Evolutionary conservation across 1,284 basidiomycete species (phyloP), one percentile per base, ranked within the genome.

Genomic region (Veloboletus limbatus): DNA sequence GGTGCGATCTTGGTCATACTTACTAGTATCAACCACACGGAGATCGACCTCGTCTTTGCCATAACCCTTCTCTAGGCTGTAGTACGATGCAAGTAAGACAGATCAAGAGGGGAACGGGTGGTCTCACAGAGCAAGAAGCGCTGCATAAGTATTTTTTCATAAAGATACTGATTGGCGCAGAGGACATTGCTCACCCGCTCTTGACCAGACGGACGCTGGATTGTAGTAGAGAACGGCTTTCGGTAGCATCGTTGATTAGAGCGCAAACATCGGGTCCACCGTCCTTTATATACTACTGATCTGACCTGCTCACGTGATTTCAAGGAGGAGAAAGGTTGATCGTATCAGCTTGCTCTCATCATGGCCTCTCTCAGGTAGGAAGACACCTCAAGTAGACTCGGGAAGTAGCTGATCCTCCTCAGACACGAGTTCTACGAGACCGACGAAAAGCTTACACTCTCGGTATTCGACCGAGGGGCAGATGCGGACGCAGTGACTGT

Each of bases 351-450:
- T 26, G 17, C 20, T 45, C n/a, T n/a, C n/a, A n/a, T 16, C 43
- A 75, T 75, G 75, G 49, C 71, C 45, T 58, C 70, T 34, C 60
- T 70, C 33, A 74, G 78, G 79, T 77, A 62, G 16, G 54, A 35
- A 30, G 16, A 18, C 13, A 11, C 17, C 26, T n/a, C 13, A 33
- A 26, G 2, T 13, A 6, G 17, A 24, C 31, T 33, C 21, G 6
- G 10, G 20, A 3, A 3, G 22, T 17, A 30, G 5, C 45, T 35
- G 11, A 43, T 28, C 30, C 18, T 42, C 27, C 27, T 47, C 32
- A 92, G 91, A 66, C 81, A 93, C 70, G 90, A 92, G 65, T 94
- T 88, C 67, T 94, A 93, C 68, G 91, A 94, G 68, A 86, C 83
- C 3, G 85, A 91, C 51, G 81, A 88, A 45, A 76, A 69, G 52